Conservation (phyloP, 148 eudicot species). For the Silene latifolia region DNA sequence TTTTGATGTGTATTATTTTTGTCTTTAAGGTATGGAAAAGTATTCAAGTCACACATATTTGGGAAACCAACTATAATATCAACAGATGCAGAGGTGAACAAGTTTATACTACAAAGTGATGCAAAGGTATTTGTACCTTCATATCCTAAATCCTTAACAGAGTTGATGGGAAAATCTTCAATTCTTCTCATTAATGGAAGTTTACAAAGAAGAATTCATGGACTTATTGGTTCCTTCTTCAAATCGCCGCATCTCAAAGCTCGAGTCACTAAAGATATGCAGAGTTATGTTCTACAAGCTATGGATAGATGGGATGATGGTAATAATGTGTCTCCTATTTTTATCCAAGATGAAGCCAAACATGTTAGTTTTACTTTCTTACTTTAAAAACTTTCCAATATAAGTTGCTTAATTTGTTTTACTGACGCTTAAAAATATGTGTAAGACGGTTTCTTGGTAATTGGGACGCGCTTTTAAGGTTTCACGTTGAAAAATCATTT, state of each 20-base stretch:
- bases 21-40: slow-evolving; percentile 64
- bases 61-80: slow-evolving; percentile 76
- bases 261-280: slow-evolving; percentile 63
- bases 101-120: slow-evolving; percentile 71
- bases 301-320: slow-evolving; percentile 50
- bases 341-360: slow-evolving; percentile 77
- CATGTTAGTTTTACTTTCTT: slow-evolving; percentile 28
- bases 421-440: too few relatives aligned
- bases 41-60: slow-evolving; percentile 85
- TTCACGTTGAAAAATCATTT: too few relatives aligned
- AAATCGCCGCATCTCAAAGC: slow-evolving; percentile 71
- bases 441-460: too few relatives aligned
- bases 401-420: too few relatives aligned
- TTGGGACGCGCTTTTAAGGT: too few relatives aligned
- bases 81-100: slow-evolving; percentile 89
- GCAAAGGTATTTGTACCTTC: slow-evolving; percentile 66
- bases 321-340: slow-evolving; percentile 39
- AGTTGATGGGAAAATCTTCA: slow-evolving; percentile 79
- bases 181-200: slow-evolving; percentile 73
- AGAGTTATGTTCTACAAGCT: slow-evolving; percentile 42
- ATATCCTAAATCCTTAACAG: slow-evolving; percentile 85
- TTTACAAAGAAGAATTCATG: slow-evolving; percentile 79
- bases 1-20: slow-evolving; percentile 10
- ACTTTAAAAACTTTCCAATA: not conserved
- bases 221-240: slow-evolving; percentile 69